Evolutionary conservation across 495 filamentous ascomycete genomes (phyloP), one percentile per base, ranked within the genome.

Genomic region (Talaromyces ruber): DNA sequence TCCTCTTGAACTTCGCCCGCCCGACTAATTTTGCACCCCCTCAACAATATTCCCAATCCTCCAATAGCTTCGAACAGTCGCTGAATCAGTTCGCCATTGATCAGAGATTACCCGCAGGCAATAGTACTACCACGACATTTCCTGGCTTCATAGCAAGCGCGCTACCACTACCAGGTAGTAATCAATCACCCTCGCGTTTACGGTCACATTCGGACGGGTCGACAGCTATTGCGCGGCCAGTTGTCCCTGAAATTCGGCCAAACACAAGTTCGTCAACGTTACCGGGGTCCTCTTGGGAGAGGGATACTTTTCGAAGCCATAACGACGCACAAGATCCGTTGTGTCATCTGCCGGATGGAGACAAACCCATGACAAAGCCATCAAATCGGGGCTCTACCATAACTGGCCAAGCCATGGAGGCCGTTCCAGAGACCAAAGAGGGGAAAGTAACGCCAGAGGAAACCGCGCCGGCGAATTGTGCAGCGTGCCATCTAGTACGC

Each of bases 151-250:
- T 47, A 59, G 61, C 53, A 18, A 57, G 18, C 43, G 47, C 37
- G 62, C 58, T 16, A 58, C 63, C 11, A 63, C 58, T 11, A 59
- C 63, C 11, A 64, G 66, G 18, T 60, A 63, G 47, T n/a, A 71
- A 11, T 71, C 71, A 14, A 18, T 59, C 61, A n/a, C 68, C 65
- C 4, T 74, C 76, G 18, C 76, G 77, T 9, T 72, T 78, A 71
- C 72, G 77, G 47, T 80, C 77, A 50, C 76, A 72, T 39, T 80
- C 77, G 7, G 77, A 79, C 64, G 77, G 77, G n/a, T 78, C 77
- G 12, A 70, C 74, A 24, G 74, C 73, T 59, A 63, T 75, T 28
- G 74, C 72, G 7, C 74, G 77, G 32, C 72, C 77, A 50, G 67
- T 71, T 34, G 70, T 78, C 54, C 72, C 70, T 25, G 72, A 70